Evolutionary conservation across 208 protist species (phyloP).

Genomic region (Crithidia bombi): DNA sequence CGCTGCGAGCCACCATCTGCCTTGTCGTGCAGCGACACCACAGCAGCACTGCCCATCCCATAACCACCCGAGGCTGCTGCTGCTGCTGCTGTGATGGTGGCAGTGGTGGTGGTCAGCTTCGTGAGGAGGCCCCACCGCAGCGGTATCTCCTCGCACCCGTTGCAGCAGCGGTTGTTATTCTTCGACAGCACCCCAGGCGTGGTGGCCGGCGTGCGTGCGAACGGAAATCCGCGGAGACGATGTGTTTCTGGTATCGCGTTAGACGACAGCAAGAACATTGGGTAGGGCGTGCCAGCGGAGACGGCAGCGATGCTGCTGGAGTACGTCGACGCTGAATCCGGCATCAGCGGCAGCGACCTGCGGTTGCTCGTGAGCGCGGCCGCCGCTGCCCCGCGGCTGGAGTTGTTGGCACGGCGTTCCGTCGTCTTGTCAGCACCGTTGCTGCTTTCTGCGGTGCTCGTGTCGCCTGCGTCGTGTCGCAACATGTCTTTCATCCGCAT

Average conservation of each 20-base stretch:
- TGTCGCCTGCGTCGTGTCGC: conserved; percentile 13
- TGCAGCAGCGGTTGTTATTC: conserved; percentile 38
- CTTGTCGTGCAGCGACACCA: background rate
- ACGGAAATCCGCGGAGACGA: conserved; percentile 31
- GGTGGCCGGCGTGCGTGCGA: background rate
- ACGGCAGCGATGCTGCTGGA: conserved; percentile 25
- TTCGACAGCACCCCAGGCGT: conserved; percentile 1
- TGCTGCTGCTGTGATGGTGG: background rate
- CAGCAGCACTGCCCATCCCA: background rate
- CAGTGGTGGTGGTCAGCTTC: conserved; percentile 7
- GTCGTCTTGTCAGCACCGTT: background rate
- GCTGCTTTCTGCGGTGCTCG: background rate
- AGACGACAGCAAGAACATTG: conserved; percentile 32
- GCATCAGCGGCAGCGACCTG: conserved; percentile 12
- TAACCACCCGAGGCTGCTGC: background rate
- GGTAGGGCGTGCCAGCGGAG: conserved; percentile 28
- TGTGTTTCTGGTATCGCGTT: conserved; percentile 32
- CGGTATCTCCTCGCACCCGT: conserved; percentile 33
- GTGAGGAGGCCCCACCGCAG: conserved; percentile 33
- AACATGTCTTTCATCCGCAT: conserved; percentile 33
- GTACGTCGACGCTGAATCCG: conserved; percentile 13
- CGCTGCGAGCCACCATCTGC: background rate
- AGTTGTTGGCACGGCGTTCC: background rate
- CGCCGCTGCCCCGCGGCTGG: background rate
- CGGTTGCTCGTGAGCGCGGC: background rate